These are phyloP conservation scores for Fusarium paranaense DNA, from an alignment of 2,329 filamentous ascomycete species.

Conservation along the genomic window DNA sequence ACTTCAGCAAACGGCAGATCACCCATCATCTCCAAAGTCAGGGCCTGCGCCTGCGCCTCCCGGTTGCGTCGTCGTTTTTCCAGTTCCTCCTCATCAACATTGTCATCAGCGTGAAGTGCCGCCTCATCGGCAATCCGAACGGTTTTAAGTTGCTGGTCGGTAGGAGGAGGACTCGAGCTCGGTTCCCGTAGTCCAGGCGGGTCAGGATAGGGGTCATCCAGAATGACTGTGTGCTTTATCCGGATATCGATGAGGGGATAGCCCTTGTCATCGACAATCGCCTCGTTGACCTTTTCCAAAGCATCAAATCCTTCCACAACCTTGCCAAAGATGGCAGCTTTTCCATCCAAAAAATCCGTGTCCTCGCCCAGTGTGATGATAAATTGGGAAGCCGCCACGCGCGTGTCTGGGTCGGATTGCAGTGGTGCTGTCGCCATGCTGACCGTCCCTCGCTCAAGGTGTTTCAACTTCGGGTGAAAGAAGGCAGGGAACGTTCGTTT, in stretches of 20 bases:
- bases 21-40: constrained; percentile 97
- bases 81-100: constrained; percentile 78
- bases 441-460: constrained; percentile 89
- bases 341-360: constrained; percentile 90
- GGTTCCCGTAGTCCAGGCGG: constrained; percentile 81
- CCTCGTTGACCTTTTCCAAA: constrained; percentile 90
- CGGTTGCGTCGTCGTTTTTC: constrained; percentile 87
- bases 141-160: constrained; percentile 87
- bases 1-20: constrained; percentile 98
- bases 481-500: constrained; percentile 86
- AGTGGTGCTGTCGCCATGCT: constrained; percentile 95
- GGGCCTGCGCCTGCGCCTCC: constrained; percentile 91
- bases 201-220: constrained; percentile 93
- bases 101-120: constrained; percentile 78
- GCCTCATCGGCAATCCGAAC: constrained; percentile 93
- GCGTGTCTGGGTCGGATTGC: constrained; percentile 80
- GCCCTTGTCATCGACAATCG: constrained; percentile 87
- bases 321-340: constrained; percentile 93
- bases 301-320: constrained; percentile 97
- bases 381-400: constrained; percentile 91
- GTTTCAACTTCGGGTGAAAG: constrained; percentile 88
- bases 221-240: constrained; percentile 89
- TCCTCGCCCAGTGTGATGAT: constrained; percentile 91
- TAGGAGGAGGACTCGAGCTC: constrained; percentile 82
- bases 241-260: constrained; percentile 93